Conservation (phyloP, 345 rosid species). For the Euphorbia peplus region DNA sequence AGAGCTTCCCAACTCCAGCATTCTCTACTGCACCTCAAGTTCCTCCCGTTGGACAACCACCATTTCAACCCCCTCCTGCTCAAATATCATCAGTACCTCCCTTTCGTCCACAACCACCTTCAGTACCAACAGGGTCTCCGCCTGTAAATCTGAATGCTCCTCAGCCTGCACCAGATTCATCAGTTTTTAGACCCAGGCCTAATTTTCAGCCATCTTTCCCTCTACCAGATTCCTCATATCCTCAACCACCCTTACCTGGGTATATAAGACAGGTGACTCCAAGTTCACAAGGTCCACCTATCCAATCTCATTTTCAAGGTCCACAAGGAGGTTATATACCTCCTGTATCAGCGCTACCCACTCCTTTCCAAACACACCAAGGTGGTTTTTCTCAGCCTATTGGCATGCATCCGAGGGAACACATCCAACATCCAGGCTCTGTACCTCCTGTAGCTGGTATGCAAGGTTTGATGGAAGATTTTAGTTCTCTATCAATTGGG, state of each 20-base stretch:
- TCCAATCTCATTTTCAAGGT: constrained; percentile 50
- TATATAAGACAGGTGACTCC: constrained; percentile 18
- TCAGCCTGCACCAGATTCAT: constrained; percentile 38
- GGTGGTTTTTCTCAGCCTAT: constrained; percentile 47
- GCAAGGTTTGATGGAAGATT: constrained; percentile 82
- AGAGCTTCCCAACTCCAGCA: constrained; percentile 52
- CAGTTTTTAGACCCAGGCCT: constrained; percentile 35
- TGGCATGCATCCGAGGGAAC: constrained; percentile 47
- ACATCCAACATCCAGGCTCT: constrained; percentile 53
- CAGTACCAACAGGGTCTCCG: constrained; percentile 61
- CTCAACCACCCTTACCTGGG: constrained; percentile 31
- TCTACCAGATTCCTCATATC: constrained; percentile 36
- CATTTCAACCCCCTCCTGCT: constrained; percentile 50
- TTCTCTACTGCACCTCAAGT: constrained; percentile 43
- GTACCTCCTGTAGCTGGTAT: constrained; percentile 64
- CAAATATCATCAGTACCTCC: constrained; percentile 45
- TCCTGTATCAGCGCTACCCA: constrained; percentile 35
- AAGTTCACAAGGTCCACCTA: constrained; percentile 43
- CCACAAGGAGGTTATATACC: constrained; percentile 49
- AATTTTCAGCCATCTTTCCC: constrained; percentile 53
- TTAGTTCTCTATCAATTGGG: constrained; percentile 69
- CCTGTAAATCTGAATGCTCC: constrained; percentile 36
- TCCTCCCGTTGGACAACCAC: constrained; percentile 50
- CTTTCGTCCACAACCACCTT: constrained; percentile 50
- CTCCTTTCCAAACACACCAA: constrained; percentile 51